Evolutionary conservation across 306 rosid genomes (phyloP).

Genomic region (Fagus crenata): DNA sequence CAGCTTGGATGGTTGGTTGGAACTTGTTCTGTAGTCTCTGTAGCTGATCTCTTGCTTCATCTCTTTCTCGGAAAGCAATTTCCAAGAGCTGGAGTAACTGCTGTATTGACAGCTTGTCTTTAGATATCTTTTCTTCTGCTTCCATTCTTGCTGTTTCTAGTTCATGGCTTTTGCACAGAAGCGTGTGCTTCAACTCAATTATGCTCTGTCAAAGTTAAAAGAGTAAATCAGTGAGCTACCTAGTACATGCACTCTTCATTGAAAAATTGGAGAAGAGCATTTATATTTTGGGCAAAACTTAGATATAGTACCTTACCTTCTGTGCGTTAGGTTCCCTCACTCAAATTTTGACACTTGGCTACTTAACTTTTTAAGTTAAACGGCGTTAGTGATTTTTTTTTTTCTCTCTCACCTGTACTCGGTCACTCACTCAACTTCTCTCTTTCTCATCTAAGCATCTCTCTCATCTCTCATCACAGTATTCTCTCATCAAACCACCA

Average conservation of each 20-base stretch:
- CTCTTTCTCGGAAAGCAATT: conserved; percentile 58
- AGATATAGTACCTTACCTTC: too few species aligned
- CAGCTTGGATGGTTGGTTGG: conserved; percentile 15
- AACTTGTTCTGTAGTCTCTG: conserved; percentile 37
- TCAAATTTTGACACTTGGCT: too few species aligned
- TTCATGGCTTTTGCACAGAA: conserved; percentile 36
- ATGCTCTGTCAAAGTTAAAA: conserved; percentile 31
- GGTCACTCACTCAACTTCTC: too few species aligned
- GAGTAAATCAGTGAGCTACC: neutral
- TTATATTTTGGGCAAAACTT: too few species aligned
- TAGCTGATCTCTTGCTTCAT: conserved; percentile 59
- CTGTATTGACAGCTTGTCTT: conserved; percentile 43
- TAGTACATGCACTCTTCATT: too few species aligned
- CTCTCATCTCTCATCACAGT: too few species aligned
- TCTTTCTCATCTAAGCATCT: too few species aligned
- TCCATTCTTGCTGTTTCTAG: conserved; percentile 40
- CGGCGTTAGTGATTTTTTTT: too few species aligned
- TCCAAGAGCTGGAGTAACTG: conserved; percentile 38
- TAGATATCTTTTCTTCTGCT: conserved; percentile 33
- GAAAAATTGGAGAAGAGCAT: neutral
- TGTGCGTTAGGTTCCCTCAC: too few species aligned
- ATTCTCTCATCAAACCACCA: too few species aligned
- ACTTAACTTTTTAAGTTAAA: too few species aligned
- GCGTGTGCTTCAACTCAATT: conserved; percentile 46
- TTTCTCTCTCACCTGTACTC: too few species aligned